Percentiles rank a stretch among this genome's conserved stretches.
phyloP scores from a whole-genome alignment of 2,329 filamentous ascomycete species.

The Curvularia verruculosa region DNA sequence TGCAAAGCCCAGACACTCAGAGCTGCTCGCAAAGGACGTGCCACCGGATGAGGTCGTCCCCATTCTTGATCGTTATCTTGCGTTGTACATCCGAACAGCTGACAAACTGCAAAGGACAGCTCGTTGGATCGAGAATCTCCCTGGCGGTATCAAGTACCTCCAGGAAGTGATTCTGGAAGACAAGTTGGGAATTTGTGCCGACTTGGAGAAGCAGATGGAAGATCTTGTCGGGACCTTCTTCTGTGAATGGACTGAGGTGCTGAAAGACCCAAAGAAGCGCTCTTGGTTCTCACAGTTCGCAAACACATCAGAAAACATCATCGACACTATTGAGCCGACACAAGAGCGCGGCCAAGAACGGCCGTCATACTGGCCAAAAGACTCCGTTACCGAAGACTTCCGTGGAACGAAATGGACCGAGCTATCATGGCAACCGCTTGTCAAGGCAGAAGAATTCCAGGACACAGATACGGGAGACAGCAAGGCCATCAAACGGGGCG shows the following conservation, averaged over 20 bases:
- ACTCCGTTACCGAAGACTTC: conserved; percentile 73
- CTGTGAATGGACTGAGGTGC: conserved; percentile 88
- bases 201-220: conserved; percentile 86
- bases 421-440: conserved; percentile 79
- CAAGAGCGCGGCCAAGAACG: conserved; percentile 74
- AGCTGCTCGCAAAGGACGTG: conserved; percentile 85
- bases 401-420: conserved; percentile 69
- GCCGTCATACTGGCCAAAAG: conserved; percentile 78
- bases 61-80: conserved; percentile 85
- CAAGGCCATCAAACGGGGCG: conserved; percentile 80
- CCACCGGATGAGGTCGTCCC: conserved; percentile 80
- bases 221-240: conserved; percentile 83
- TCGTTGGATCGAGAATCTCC: conserved; percentile 82
- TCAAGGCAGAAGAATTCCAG: conserved; percentile 72
- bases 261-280: conserved; percentile 70
- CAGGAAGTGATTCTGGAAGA: conserved; percentile 83
- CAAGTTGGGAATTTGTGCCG: conserved; percentile 81
- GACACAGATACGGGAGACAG: conserved; percentile 74
- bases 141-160: conserved; percentile 83
- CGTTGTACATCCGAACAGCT: conserved; percentile 92
- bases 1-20: conserved; percentile 80
- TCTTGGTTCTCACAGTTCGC: conserved; percentile 81
- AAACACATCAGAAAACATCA: conserved; percentile 73
- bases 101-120: conserved; percentile 90
- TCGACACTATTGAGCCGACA: conserved; percentile 72